Conservation (phyloP, 1,284 basidiomycete genomes). For the Porodaedalea pini region DNA sequence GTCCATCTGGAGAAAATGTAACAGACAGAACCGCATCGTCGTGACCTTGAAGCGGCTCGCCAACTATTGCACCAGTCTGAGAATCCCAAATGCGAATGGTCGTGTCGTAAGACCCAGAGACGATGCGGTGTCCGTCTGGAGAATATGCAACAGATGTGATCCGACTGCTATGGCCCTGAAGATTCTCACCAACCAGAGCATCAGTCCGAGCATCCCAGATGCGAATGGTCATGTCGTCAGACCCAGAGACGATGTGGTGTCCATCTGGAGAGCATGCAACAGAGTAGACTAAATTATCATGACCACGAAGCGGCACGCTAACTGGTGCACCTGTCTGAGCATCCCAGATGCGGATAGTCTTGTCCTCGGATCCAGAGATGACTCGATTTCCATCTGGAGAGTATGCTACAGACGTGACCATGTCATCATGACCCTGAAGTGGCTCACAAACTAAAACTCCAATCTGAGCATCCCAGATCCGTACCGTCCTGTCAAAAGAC, state of each 20-base stretch:
- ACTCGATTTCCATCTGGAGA: no score
- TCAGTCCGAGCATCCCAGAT: conserved; percentile 8
- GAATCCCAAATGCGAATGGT: conserved; percentile 20
- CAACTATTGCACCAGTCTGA: background rate
- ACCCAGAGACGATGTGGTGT: conserved; percentile 1
- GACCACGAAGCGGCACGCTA: conserved; percentile 4
- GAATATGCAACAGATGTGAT: conserved; percentile 9
- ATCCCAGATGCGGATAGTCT: conserved; percentile 23
- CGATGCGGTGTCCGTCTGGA: conserved; percentile 17
- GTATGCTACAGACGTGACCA: no score
- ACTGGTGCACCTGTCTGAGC: conserved; percentile 7
- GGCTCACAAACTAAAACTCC: conserved; percentile 38
- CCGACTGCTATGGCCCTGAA: conserved; percentile 1
- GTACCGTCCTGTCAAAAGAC: conserved; percentile 79
- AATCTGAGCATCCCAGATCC: conserved; percentile 90
- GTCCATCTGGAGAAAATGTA: conserved; percentile 12
- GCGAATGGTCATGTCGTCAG: conserved; percentile 2
- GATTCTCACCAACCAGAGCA: background rate
- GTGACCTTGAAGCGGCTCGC: conserved; percentile 6
- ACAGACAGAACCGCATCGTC: background rate
- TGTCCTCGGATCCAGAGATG: no score
- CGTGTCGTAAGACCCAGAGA: conserved; percentile 19
- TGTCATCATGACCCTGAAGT: no score
- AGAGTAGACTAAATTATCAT: conserved; percentile 20
- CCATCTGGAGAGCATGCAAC: conserved; percentile 19